Evolutionary conservation across 495 filamentous ascomycete genomes (phyloP), one percentile per base, ranked within the genome.

Genomic region (Elasticomyces elasticus): DNA sequence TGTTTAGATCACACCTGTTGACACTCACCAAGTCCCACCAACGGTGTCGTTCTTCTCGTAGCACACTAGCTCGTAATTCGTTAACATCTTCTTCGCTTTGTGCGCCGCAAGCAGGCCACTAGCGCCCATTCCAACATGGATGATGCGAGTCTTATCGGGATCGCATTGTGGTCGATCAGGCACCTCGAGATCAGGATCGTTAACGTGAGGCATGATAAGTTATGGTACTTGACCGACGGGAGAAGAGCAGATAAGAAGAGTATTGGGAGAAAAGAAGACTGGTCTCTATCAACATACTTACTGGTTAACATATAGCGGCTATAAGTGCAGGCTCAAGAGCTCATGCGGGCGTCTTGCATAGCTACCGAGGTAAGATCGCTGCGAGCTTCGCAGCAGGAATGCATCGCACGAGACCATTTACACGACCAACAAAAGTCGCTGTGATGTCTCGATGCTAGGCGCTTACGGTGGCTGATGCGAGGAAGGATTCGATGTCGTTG

Each of bases 21-120:
- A 45, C 17, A 45, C 42, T 3, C 4, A 49, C 83, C 84, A 88
- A 2, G 82, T 84, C 0, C 84, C 84, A 28, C 82, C 80, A 55
- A 86, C 72, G 46, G 83, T 83, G 0, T 66, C 64, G 58, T 89
- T 90, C 74, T 89, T 89, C 62, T 91, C 86, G 66, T 87, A 91
- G 31, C 50, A 51, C 0, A 51, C 57, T 20, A 60, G 53, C 28
- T 55, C 37, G 30, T 33, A 60, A n/a, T 52, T 51, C 15, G 27
- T 41, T 41, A 65, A 60, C 38, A 60, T 51, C 27, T 58, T 49
- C 49, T 59, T 57, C 25, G 64, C 54, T 43, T 67, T 67, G 60
- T 67, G 63, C 13, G 62, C 64, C 37, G 62, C 56, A 5, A 65
- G 46, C 24, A 67, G 22, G 2, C 64, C 64, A 26, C 60, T 59